phyloP scores from a whole-genome alignment of 169 alveolate genomes.

The Plasmodium inui region DNA sequence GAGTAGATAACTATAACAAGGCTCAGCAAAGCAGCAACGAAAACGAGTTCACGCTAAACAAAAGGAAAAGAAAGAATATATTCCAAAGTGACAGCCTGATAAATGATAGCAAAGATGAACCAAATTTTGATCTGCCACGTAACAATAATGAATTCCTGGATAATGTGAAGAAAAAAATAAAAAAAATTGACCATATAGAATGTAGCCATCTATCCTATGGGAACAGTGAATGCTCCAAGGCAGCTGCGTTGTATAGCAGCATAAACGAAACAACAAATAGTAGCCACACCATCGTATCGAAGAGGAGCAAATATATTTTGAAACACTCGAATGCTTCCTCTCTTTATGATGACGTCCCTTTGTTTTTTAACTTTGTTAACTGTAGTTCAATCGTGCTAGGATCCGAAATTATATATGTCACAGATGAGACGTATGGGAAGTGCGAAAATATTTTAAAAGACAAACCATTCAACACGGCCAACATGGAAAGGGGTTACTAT shows the following conservation, averaged over 20 bases:
- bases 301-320: slow-evolving; percentile 68
- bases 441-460: slow-evolving; percentile 76
- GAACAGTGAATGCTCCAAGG: slow-evolving; percentile 65
- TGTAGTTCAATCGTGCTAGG: slow-evolving; percentile 69
- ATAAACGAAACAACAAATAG: slow-evolving; percentile 72
- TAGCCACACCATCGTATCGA: slow-evolving; percentile 68
- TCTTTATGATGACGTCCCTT: slow-evolving; percentile 50
- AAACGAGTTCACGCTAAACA: slow-evolving; percentile 3
- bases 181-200: slow-evolving; percentile 1
- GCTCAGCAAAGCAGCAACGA: neutral
- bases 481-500: slow-evolving; percentile 66
- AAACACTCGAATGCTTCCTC: slow-evolving; percentile 63
- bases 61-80: slow-evolving; percentile 44
- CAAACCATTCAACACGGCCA: slow-evolving; percentile 55
- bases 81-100: slow-evolving; percentile 14
- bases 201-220: slow-evolving; percentile 38
- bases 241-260: slow-evolving; percentile 17
- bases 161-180: slow-evolving; percentile 4
- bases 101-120: neutral
- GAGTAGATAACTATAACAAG: neutral
- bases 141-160: neutral
- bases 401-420: slow-evolving; percentile 70
- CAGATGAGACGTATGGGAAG: slow-evolving; percentile 76
- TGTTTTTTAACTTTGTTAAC: slow-evolving; percentile 66
- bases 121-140: neutral